Evolutionary conservation across 2,329 filamentous ascomycete genomes (phyloP).

Genomic region (Trichoderma arundinaceum): DNA sequence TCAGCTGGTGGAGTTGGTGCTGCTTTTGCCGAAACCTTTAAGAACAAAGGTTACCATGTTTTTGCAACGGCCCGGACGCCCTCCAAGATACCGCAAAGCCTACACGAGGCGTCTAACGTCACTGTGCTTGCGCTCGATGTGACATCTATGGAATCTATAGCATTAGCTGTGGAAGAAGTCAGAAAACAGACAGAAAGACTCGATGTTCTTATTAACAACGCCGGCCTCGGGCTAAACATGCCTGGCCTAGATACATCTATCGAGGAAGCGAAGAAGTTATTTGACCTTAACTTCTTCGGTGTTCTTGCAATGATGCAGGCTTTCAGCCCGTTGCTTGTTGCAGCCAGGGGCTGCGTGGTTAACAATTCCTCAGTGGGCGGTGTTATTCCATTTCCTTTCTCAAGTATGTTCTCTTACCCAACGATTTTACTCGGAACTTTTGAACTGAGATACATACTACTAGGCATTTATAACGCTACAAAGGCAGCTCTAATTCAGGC

Average conservation of each 20-base stretch:
- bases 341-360: constrained; percentile 40
- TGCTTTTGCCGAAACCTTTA: constrained; percentile 41
- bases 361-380: constrained; percentile 20
- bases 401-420: neutral
- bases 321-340: constrained; percentile 43
- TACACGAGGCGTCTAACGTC: constrained; percentile 34
- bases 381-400: neutral
- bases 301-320: constrained; percentile 42
- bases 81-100: constrained; percentile 36
- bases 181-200: constrained; percentile 33
- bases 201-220: no score
- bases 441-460: neutral
- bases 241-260: no score
- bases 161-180: constrained; percentile 32
- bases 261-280: no score
- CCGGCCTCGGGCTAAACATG: no score
- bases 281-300: no score
- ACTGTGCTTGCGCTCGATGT: constrained; percentile 39
- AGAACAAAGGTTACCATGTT: constrained; percentile 39
- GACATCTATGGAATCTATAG: constrained; percentile 35
- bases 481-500: constrained; percentile 37
- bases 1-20: constrained; percentile 44
- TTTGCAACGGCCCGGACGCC: constrained; percentile 41
- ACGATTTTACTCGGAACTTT: no score
- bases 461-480: constrained; percentile 38